Percentiles rank a stretch among this genome's conserved stretches.
Evolutionary conservation across 352 stramenopile species (phyloP).

Genomic region (Phytophthora foliorum): DNA sequence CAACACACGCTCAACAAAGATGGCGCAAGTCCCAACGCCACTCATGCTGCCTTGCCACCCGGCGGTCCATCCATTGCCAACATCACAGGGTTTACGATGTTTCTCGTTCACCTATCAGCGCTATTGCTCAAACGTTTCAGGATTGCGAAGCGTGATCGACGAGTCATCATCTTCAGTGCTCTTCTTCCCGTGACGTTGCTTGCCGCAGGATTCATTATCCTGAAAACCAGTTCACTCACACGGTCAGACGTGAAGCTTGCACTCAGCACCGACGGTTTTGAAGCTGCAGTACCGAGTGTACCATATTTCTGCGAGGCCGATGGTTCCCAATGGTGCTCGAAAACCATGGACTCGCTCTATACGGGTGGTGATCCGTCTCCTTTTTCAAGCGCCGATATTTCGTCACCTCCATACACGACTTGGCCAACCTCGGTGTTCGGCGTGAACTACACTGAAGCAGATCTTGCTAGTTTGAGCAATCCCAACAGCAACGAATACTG

Average conservation of each 20-base stretch:
- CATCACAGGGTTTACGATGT: constrained; percentile 51
- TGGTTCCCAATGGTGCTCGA: constrained; percentile 58
- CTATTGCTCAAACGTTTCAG: constrained; percentile 92
- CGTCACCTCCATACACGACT: constrained; percentile 43
- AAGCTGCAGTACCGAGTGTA: constrained; percentile 27
- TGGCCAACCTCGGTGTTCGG: constrained; percentile 45
- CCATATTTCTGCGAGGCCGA: constrained; percentile 67
- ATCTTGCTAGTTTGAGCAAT: constrained; percentile 30
- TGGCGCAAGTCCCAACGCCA: constrained; percentile 6
- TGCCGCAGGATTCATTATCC: constrained; percentile 74
- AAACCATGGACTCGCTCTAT: constrained; percentile 47
- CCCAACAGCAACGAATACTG: constrained; percentile 44
- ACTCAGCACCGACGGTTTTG: constrained; percentile 51
- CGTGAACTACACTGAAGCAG: constrained; percentile 39
- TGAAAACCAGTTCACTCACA: constrained; percentile 70
- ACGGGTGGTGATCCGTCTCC: constrained; percentile 32
- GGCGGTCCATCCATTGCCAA: constrained; percentile 31
- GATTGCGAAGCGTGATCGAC: constrained; percentile 93
- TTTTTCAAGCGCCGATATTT: constrained; percentile 44
- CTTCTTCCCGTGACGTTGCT: constrained; percentile 87
- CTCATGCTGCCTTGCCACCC: neutral
- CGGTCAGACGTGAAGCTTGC: constrained; percentile 57
- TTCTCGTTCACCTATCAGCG: constrained; percentile 88
- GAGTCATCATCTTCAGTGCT: constrained; percentile 87
- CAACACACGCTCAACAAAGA: constrained; percentile 66